phyloP scores from a whole-genome alignment of 169 alveolate genomes.

The Babesia ovata region DNA sequence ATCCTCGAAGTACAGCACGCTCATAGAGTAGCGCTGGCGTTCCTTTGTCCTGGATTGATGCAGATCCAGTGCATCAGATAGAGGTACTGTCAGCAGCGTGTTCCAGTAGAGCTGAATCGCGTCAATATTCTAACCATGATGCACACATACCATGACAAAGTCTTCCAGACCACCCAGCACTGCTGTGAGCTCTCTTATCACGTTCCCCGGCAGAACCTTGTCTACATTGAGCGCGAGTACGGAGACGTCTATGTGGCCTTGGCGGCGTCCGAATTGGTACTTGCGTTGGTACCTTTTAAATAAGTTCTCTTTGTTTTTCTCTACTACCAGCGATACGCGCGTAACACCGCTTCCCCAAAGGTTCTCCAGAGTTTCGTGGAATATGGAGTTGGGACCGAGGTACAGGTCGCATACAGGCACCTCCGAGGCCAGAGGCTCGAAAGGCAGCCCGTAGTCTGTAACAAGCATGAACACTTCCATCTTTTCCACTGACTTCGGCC shows the following conservation, averaged over 20 bases:
- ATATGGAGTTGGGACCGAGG: constrained; percentile 44
- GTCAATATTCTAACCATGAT: neutral
- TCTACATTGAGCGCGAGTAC: constrained; percentile 41
- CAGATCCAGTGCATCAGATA: constrained; percentile 44
- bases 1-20: constrained; percentile 31
- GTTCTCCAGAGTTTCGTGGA: constrained; percentile 48
- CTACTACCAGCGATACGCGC: constrained; percentile 31
- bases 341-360: constrained; percentile 47
- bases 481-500: neutral
- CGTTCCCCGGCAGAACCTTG: constrained; percentile 43
- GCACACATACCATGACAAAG: constrained; percentile 36
- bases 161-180: constrained; percentile 16
- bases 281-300: constrained; percentile 3
- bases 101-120: constrained; percentile 44
- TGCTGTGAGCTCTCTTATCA: constrained; percentile 25
- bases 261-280: constrained; percentile 28
- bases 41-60: constrained; percentile 16
- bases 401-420: constrained; percentile 29
- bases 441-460: constrained; percentile 19
- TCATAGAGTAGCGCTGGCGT: constrained; percentile 26
- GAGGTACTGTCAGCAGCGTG: constrained; percentile 52
- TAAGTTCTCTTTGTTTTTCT: constrained; percentile 15
- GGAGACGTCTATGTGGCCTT: constrained; percentile 37
- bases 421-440: constrained; percentile 47
- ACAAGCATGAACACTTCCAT: constrained; percentile 57